Conservation (phyloP, 2,329 filamentous ascomycete species). For the Fusarium camptoceras region DNA sequence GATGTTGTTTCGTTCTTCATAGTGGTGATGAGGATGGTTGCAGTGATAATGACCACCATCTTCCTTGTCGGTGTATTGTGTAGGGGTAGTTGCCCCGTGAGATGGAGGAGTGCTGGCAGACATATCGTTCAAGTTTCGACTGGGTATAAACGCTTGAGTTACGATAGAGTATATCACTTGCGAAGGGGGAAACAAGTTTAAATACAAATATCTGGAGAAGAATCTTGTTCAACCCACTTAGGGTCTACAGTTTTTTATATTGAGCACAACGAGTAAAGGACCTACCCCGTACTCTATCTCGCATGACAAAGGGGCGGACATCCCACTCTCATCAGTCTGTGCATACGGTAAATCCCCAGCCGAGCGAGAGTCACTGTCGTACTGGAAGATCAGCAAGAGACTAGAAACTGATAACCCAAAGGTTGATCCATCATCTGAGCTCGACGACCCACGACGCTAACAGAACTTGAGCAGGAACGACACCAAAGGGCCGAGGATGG, state of each 20-base stretch:
- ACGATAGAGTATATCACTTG: neutral
- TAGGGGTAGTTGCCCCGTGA: slow-evolving; percentile 42
- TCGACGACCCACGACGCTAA: slow-evolving; percentile 34
- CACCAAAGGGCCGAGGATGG: slow-evolving; percentile 27
- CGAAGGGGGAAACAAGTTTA: neutral
- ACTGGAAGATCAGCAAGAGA: slow-evolving; percentile 20
- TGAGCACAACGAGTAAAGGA: slow-evolving; percentile 7
- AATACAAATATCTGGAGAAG: slow-evolving; percentile 7
- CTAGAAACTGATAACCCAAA: slow-evolving; percentile 16
- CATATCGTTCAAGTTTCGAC: slow-evolving; percentile 25
- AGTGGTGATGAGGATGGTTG: slow-evolving; percentile 28
- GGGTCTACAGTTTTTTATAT: slow-evolving; percentile 29
- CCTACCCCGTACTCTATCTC: slow-evolving; percentile 30
- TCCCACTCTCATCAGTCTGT: slow-evolving; percentile 15
- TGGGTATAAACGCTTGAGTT: neutral
- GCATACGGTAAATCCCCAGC: slow-evolving; percentile 11
- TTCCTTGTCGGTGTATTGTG: slow-evolving; percentile 42
- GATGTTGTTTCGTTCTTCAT: slow-evolving; percentile 22
- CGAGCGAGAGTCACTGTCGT: neutral
- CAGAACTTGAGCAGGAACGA: slow-evolving; percentile 23
- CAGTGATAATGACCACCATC: slow-evolving; percentile 29
- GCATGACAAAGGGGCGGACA: slow-evolving; percentile 22
- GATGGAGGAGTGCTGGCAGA: slow-evolving; percentile 37
- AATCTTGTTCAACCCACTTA: slow-evolving; percentile 7
- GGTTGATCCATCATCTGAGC: slow-evolving; percentile 14